Evolutionary conservation across 441 rosid species (phyloP).

Genomic region (Adansonia rubrostipa): DNA sequence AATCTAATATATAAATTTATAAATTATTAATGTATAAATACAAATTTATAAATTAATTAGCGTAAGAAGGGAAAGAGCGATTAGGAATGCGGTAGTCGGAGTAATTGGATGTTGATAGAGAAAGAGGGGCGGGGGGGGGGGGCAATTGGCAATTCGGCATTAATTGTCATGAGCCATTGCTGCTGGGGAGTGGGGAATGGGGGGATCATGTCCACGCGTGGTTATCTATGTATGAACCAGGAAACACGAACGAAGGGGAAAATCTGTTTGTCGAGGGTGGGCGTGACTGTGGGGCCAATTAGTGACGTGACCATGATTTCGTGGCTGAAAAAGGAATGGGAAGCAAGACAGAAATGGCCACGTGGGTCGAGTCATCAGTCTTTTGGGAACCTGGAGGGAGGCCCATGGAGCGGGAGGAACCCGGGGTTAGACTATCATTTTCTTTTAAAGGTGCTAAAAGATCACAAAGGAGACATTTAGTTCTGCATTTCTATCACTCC

Average conservation of each 20-base stretch:
- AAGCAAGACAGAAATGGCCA: constrained; percentile 6
- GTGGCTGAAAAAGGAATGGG: constrained; percentile 6
- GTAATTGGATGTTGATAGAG: not conserved
- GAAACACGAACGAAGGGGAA: not conserved
- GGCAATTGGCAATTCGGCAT: not conserved
- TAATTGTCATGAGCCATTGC: not conserved
- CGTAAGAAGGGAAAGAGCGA: not conserved
- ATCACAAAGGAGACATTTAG: no score
- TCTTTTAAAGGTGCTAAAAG: no score
- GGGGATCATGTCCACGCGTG: not conserved
- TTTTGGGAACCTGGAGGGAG: no score
- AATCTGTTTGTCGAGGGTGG: not conserved
- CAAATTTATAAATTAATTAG: not conserved
- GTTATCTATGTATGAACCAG: not conserved
- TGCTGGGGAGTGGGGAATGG: not conserved
- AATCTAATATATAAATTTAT: no score
- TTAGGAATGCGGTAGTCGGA: not conserved
- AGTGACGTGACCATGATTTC: constrained; percentile 26
- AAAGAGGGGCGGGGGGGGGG: not conserved
- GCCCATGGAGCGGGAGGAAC: constrained; percentile 16
- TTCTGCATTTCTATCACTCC: no score
- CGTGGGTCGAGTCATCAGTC: constrained; percentile 13
- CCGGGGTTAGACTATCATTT: constrained; percentile 20
- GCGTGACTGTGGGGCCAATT: constrained; percentile 21
- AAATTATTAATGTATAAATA: no score